A percentile compares a stretch with the other conserved stretches of the same genome.
Evolutionary conservation across 495 filamentous ascomycete species (phyloP).

Genomic region (Trichoderma parareesei): DNA sequence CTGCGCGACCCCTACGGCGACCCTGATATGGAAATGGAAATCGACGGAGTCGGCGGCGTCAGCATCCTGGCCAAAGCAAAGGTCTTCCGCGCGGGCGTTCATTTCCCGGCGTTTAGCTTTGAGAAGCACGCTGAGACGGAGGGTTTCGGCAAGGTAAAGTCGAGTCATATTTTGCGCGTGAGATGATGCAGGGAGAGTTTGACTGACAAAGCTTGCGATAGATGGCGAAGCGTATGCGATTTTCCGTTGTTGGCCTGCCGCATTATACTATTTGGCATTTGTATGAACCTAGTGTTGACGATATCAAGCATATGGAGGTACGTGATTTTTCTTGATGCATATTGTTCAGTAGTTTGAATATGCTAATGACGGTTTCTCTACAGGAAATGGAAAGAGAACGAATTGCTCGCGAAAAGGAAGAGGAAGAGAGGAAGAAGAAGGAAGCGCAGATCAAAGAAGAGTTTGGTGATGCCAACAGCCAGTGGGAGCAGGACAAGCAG

Average conservation of each 20-base stretch:
- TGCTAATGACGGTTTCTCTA: constrained; percentile 16
- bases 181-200: not conserved
- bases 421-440: constrained; percentile 57
- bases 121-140: constrained; percentile 99
- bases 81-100: constrained; percentile 89
- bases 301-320: constrained; percentile 92
- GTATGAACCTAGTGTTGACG: constrained; percentile 96
- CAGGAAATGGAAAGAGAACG: constrained; percentile 83
- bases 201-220: constrained; percentile 29
- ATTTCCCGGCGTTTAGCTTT: constrained; percentile 98
- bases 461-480: constrained; percentile 57
- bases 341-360: not conserved
- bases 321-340: constrained; percentile 14
- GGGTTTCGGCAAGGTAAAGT: constrained; percentile 88
- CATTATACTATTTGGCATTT: constrained; percentile 99
- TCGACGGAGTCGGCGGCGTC: constrained; percentile 95
- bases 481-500: constrained; percentile 80
- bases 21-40: constrained; percentile 99
- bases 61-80: constrained; percentile 94
- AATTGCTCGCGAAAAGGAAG: constrained; percentile 61
- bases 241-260: constrained; percentile 91
- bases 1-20: constrained; percentile 95
- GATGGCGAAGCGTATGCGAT: constrained; percentile 96
- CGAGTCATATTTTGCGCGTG: constrained; percentile 18
- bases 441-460: constrained; percentile 60